These are phyloP conservation scores for Metarhizium sp. DNA, from an alignment of 2,329 filamentous ascomycete genomes.

Conservation along the genomic window DNA sequence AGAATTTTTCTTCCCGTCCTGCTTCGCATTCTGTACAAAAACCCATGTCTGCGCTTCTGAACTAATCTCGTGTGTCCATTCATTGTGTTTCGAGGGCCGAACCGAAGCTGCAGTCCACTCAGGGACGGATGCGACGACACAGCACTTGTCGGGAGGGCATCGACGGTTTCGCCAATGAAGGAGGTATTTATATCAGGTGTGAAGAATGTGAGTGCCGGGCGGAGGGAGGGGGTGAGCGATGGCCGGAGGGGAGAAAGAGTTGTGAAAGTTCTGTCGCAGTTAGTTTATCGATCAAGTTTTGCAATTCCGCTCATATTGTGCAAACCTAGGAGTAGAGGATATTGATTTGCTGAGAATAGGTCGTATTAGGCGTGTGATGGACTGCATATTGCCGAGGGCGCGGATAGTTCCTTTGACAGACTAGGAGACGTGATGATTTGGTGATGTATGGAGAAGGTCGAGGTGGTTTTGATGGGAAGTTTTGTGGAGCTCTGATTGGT, in stretches of 20 bases:
- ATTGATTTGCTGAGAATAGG: conserved; percentile 16
- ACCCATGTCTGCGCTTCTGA: conserved; percentile 51
- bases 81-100: conserved; percentile 50
- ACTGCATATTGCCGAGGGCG: conserved; percentile 11
- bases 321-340: conserved; percentile 15
- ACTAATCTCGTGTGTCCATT: conserved; percentile 42
- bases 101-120: conserved; percentile 43
- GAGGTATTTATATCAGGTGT: conserved; percentile 16
- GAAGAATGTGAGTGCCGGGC: conserved; percentile 21
- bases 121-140: conserved; percentile 45
- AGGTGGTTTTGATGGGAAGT: too few relatives aligned
- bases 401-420: too few relatives aligned
- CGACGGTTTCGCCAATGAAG: conserved; percentile 18
- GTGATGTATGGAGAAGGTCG: too few relatives aligned
- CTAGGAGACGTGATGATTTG: too few relatives aligned
- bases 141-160: conserved; percentile 33
- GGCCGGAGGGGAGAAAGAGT: conserved; percentile 43
- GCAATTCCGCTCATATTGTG: neutral
- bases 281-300: neutral
- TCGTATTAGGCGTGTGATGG: conserved; percentile 21
- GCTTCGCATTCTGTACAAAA: conserved; percentile 40
- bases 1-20: conserved; percentile 44
- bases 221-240: conserved; percentile 27
- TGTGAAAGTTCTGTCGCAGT: conserved; percentile 31
- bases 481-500: too few relatives aligned